Conservation (phyloP, 345 rosid genomes). For the Citrus unshiu region DNA sequence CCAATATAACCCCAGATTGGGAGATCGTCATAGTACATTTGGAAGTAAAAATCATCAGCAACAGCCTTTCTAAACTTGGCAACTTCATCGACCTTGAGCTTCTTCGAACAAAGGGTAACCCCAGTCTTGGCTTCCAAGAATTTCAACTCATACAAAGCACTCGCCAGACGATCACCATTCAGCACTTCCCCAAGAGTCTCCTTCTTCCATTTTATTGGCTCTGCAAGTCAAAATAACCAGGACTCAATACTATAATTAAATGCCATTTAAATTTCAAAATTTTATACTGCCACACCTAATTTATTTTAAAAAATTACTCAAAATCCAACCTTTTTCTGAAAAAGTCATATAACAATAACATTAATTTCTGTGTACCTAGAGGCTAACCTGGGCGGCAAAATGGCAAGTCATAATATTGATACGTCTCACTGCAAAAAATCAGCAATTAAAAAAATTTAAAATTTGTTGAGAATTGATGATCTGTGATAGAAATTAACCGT, state of each 20-base stretch:
- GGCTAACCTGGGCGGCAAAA: conserved; percentile 83
- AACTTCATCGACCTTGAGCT: conserved; percentile 43
- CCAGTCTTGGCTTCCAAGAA: conserved; percentile 46
- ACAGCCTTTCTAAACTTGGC: conserved; percentile 53
- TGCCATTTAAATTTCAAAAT: neutral
- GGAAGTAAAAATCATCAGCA: conserved; percentile 69
- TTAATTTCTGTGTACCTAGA: conserved; percentile 8
- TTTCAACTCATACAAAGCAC: conserved; percentile 45
- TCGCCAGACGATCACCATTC: conserved; percentile 69
- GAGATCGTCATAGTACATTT: conserved; percentile 83
- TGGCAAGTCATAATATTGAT: conserved; percentile 69
- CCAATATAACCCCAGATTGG: conserved; percentile 94
- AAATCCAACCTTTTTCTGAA: neutral
- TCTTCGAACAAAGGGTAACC: conserved; percentile 42
- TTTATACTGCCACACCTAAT: neutral
- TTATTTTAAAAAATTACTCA: too few relatives aligned
- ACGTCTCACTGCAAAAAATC: conserved; percentile 68
- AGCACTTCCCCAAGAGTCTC: conserved; percentile 83
- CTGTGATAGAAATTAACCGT: neutral
- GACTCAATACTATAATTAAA: conserved; percentile 6
- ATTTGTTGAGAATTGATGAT: neutral
- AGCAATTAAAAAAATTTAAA: neutral
- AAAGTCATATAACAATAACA: neutral
- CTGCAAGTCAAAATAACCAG: conserved; percentile 36
- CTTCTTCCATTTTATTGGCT: conserved; percentile 42